Evolutionary conservation across 2,329 filamentous ascomycete genomes (phyloP).

Genomic region (Verticillium longisporum): DNA sequence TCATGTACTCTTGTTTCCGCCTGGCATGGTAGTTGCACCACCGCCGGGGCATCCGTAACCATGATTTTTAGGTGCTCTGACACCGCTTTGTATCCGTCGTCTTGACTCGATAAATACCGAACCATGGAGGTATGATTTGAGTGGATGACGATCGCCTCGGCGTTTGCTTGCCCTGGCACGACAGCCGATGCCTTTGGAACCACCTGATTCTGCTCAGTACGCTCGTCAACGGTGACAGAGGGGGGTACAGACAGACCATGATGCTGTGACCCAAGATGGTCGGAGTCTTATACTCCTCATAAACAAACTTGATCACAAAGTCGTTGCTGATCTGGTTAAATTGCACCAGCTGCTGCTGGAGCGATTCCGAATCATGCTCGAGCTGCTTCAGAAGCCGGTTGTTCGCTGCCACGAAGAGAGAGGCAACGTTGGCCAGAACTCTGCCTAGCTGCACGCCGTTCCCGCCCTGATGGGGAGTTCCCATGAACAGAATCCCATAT

Average conservation of each 20-base stretch:
- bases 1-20: not conserved
- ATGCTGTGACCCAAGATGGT: not conserved
- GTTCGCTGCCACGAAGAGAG: constrained; percentile 22
- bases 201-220: not conserved
- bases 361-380: not conserved
- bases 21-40: not conserved
- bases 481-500: constrained; percentile 30
- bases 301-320: not conserved
- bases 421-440: constrained; percentile 22
- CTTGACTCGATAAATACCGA: not conserved
- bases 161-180: not conserved
- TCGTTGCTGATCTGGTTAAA: not conserved
- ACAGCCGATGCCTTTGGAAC: not conserved
- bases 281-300: not conserved
- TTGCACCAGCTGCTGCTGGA: not conserved
- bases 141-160: constrained; percentile 4
- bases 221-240: not conserved
- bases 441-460: constrained; percentile 20
- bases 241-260: not conserved
- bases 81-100: not conserved
- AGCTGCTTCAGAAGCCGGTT: constrained; percentile 16
- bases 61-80: not conserved
- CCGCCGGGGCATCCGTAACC: not conserved
- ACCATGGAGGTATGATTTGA: not conserved
- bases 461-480: constrained; percentile 28